Percentiles rank a stretch among this genome's conserved stretches.
phyloP scores from a whole-genome alignment of 176 grass and related monocot species.

The Cenchrus purpureus region DNA sequence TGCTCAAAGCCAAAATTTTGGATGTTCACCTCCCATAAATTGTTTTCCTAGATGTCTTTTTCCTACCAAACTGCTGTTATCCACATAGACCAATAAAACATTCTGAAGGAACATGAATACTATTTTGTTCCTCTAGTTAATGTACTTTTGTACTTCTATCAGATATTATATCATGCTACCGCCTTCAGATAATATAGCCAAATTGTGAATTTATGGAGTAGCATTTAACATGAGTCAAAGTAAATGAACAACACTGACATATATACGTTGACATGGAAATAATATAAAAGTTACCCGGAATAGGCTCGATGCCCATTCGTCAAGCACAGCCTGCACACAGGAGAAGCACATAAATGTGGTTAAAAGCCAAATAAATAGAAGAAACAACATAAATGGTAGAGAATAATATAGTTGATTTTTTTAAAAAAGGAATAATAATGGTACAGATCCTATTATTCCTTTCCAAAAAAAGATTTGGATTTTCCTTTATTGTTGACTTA shows the following conservation, averaged over 20 bases:
- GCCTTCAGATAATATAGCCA: neutral
- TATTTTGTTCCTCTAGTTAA: neutral
- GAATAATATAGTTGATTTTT: neutral
- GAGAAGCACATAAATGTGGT: slow-evolving; percentile 20
- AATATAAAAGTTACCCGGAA: slow-evolving; percentile 66
- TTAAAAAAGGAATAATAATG: no score
- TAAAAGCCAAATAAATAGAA: slow-evolving; percentile 39
- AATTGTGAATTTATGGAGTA: neutral
- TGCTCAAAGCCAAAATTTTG: slow-evolving; percentile 22
- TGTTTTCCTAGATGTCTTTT: neutral
- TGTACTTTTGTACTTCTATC: slow-evolving; percentile 19
- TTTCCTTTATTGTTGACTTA: neutral
- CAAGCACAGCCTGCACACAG: slow-evolving; percentile 79
- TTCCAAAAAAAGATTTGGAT: neutral
- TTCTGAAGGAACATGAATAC: neutral
- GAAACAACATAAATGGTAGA: neutral
- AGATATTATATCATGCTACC: slow-evolving; percentile 17
- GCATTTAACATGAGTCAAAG: slow-evolving; percentile 11
- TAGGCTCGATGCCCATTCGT: slow-evolving; percentile 95
- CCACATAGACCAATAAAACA: slow-evolving; percentile 11
- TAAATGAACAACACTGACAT: neutral
- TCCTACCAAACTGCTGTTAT: slow-evolving; percentile 9
- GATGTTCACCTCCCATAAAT: neutral
- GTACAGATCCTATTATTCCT: no score
- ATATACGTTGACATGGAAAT: slow-evolving; percentile 22